Base-by-base conservation (phyloP, 78 protist genomes). In the Neovahlkampfia damariscottae region DNA sequence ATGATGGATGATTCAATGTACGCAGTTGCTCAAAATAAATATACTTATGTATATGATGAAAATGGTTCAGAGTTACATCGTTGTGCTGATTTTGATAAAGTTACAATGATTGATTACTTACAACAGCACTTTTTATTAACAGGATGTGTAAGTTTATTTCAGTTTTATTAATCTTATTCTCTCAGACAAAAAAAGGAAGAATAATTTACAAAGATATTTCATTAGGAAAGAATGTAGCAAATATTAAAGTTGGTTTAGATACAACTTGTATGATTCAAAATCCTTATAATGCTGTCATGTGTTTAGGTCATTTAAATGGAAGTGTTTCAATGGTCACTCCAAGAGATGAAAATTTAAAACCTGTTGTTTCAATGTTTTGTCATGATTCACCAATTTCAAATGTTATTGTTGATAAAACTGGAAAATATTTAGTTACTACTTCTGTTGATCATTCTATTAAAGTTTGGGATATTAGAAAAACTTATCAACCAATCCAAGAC, bases 391-490 rank as follows among this genome's bases (percentile, higher is more conserved):
- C 90, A 7, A 71, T 90, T 67, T 32, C 10, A 0, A 78, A 67
- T 32, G 2, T 87, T 9, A 88, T 88, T 1, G 39, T 89, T 27
- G 87, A 86, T 41, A 67, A 10, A 2, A n/a, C 75, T 1, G 96
- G 96, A 4, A 32, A 59, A 58, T 83, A 37, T 38, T 40, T 93
- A 83, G 88, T 40, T 4, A 88, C 93, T 5, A 58, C 88, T 1
- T 95, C 93, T 2, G 39, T 68, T 29, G 96, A 93, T 79, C 70
- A 84, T 7, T 67, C 10, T 67, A 62, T 96, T 74, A 87, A 90
- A 62, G 80, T 96, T 35, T 96, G 96, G 94, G 99, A 96, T 50
- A 29, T 93, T 8, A 77, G 99, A 27, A n/a, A n/a, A n/a, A 96
- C 84, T 19, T 90, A 71, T 74, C 78, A 79, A 76, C 39, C 78